Base-by-base conservation (phyloP, 2,329 filamentous ascomycete species). In the Balansia obtecta region DNA sequence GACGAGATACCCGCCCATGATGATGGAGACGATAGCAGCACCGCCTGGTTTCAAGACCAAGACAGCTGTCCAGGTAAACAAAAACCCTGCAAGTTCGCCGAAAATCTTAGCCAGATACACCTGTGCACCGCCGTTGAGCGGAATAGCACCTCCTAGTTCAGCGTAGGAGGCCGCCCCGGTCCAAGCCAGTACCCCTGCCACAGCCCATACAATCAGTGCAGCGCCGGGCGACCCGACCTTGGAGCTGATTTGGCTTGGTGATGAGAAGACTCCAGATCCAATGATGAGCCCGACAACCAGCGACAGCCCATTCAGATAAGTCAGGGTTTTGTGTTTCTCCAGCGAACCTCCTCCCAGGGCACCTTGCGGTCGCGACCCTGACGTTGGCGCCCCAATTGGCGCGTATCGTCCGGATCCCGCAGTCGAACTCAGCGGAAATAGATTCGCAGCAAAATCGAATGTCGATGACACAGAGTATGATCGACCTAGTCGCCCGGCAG, bases 1-100 rank as follows among this genome's bases (percentile, higher is more conserved):
- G 49, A 96, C 88, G n/a, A 95, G 72, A 63, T 98, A 98, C 68
- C 98, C 93, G 42, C 93, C 93, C 74, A 97, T 96, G 61, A 98
- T 96, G 58, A 98, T 96, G 56, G 91, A 79, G 56, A 98, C 88
- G 63, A 98, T 98, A 54, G 93, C 93, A 10, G 89, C 84, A 39
- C 87, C 86, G 2, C 93, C 93, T 0, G 93, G 93, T 69, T 96
- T 97, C 54, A 98, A 73, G 12, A 98, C 93, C 53, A 93, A 78
- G 15, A 97, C 88, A 0, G 93, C 90, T 48, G 88, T 89, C 93
- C 93, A 98, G 2, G 90, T 94, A 67, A 96, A 98, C 34, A 97
- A 72, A 63, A 98, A 98, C 0, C 93, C 93, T 1, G 83, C 80
- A 61, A 95, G 73, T 68, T 98, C 93, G 49, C 91, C 91, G 66